phyloP scores from a whole-genome alignment of 1,139 yeast genomes.

The Suhomyces bokatorum region DNA sequence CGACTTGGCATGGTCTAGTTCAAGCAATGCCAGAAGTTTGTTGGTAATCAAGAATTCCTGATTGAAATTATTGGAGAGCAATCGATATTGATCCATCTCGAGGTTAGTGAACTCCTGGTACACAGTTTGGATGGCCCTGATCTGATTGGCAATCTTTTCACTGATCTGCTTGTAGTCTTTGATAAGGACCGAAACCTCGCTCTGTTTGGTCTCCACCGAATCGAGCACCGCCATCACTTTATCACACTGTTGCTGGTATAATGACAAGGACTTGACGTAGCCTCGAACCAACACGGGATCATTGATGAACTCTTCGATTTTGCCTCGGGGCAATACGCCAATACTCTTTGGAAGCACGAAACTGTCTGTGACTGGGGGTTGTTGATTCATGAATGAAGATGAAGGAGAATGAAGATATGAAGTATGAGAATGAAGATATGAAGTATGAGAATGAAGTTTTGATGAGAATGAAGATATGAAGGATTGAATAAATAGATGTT shows the following conservation, averaged over 20 bases:
- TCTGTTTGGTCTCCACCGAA: conserved; percentile 24
- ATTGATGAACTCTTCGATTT: conserved; percentile 28
- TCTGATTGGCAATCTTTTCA: conserved; percentile 27
- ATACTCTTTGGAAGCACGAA: conserved; percentile 27
- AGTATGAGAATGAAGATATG: no score
- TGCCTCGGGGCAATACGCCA: conserved; percentile 30
- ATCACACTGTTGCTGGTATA: conserved; percentile 23
- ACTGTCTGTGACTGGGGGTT: background rate
- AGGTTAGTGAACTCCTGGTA: conserved; percentile 37
- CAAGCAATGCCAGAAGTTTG: conserved; percentile 32
- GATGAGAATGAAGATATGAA: no score
- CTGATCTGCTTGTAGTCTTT: conserved; percentile 29
- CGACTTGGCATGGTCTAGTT: conserved; percentile 27
- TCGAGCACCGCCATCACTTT: conserved; percentile 22
- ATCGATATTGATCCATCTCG: conserved; percentile 44
- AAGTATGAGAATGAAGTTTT: no score
- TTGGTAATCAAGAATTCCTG: conserved; percentile 29
- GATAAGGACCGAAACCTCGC: conserved; percentile 26
- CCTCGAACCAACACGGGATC: conserved; percentile 36
- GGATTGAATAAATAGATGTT: no score
- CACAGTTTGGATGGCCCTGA: conserved; percentile 26
- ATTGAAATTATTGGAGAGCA: conserved; percentile 41
- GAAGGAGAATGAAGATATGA: no score
- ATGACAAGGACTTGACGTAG: conserved; percentile 27
- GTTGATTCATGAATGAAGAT: background rate